phyloP scores from a whole-genome alignment of 345 rosid species.

The Salix caprea region DNA sequence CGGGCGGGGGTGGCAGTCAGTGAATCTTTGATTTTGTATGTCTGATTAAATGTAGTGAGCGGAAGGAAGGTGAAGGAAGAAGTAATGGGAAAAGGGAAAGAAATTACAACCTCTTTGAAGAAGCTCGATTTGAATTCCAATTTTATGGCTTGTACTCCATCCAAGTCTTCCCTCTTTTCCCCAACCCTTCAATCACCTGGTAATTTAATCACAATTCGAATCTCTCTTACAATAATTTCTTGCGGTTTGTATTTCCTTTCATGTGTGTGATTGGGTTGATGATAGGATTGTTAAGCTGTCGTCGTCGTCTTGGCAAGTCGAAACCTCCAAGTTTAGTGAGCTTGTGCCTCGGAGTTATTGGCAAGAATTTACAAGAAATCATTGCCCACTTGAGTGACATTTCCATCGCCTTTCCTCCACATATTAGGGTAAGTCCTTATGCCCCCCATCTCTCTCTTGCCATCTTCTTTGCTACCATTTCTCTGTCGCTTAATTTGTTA shows the following conservation, averaged over 20 bases:
- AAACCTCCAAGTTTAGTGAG: constrained; percentile 60
- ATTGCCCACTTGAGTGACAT: constrained; percentile 56
- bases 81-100: constrained; percentile 36
- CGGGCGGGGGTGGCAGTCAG: too few species aligned
- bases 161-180: constrained; percentile 15
- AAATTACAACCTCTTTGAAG: constrained; percentile 32
- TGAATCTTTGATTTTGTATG: too few species aligned
- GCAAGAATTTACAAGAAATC: constrained; percentile 76
- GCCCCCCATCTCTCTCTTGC: too few species aligned
- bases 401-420: constrained; percentile 50
- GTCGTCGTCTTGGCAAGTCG: constrained; percentile 19
- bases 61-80: not conserved
- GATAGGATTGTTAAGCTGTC: constrained; percentile 26
- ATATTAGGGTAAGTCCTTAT: constrained; percentile 51
- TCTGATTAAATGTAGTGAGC: too few species aligned
- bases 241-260: too few species aligned
- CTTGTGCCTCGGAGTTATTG: constrained; percentile 79
- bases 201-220: constrained; percentile 17
- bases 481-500: not conserved
- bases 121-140: constrained; percentile 40
- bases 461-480: not conserved
- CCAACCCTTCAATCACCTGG: constrained; percentile 35
- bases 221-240: not conserved
- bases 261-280: not conserved
- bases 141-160: constrained; percentile 19